Conservation (phyloP, 2,329 filamentous ascomycete species). For the Fusarium citri region DNA sequence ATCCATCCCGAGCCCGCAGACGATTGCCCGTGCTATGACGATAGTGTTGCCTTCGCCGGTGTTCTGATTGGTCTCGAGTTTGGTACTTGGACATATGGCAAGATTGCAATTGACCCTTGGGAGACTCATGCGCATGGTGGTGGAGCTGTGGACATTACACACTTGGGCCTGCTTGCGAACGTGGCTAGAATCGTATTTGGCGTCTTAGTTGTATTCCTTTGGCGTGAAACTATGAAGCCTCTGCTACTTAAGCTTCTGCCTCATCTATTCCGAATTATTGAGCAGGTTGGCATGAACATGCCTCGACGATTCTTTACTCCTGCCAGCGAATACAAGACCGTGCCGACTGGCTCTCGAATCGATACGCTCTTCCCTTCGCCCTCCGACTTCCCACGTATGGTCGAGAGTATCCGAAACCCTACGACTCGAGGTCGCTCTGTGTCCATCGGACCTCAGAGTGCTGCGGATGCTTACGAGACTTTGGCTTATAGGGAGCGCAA, state of each 20-base stretch:
- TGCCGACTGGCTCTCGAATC: slow-evolving; percentile 73
- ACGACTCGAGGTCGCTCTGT: slow-evolving; percentile 78
- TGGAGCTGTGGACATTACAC: slow-evolving; percentile 73
- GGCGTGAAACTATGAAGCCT: slow-evolving; percentile 92
- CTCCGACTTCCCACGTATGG: slow-evolving; percentile 85
- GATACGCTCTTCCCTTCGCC: slow-evolving; percentile 92
- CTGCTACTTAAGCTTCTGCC: slow-evolving; percentile 81
- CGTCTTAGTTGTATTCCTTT: slow-evolving; percentile 85
- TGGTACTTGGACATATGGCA: slow-evolving; percentile 84
- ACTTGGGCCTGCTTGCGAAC: slow-evolving; percentile 74
- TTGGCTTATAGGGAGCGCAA: slow-evolving; percentile 85
- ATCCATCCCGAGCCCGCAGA: slow-evolving; percentile 96
- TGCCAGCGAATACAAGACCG: slow-evolving; percentile 88
- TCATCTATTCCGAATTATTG: slow-evolving; percentile 87
- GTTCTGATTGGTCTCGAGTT: slow-evolving; percentile 87
- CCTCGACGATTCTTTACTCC: slow-evolving; percentile 92
- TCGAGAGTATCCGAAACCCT: slow-evolving; percentile 84
- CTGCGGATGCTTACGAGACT: slow-evolving; percentile 95
- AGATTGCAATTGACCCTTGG: slow-evolving; percentile 60
- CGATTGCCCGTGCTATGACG: slow-evolving; percentile 96
- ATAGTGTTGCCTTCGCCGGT: slow-evolving; percentile 92
- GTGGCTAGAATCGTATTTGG: slow-evolving; percentile 79
- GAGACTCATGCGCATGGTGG: slow-evolving; percentile 57
- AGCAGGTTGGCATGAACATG: slow-evolving; percentile 80
- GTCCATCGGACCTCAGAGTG: slow-evolving; percentile 93